phyloP scores from a whole-genome alignment of 2,329 filamentous ascomycete genomes.

The Colletotrichum sp. region DNA sequence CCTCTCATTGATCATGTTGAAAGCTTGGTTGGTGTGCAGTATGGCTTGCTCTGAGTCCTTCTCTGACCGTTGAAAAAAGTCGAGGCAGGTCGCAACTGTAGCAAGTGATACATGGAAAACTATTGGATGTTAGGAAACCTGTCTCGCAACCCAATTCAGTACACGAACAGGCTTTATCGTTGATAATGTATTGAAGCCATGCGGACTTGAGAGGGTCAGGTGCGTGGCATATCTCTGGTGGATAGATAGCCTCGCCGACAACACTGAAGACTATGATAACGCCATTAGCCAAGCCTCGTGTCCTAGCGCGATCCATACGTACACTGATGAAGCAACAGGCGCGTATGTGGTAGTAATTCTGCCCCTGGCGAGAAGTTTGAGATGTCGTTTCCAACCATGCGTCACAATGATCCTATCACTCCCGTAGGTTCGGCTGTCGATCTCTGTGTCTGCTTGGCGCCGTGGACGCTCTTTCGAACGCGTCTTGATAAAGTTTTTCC shows the following conservation, averaged over 20 bases:
- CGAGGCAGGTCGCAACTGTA: background rate
- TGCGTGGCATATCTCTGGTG: background rate
- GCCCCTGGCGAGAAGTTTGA: background rate
- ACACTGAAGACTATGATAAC: background rate
- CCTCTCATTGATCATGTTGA: background rate
- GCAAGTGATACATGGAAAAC: background rate
- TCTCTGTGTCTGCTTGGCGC: background rate
- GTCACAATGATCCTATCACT: background rate
- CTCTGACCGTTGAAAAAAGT: background rate
- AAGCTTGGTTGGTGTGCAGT: background rate
- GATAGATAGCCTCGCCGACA: background rate
- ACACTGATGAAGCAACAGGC: background rate
- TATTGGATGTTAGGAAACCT: accelerated
- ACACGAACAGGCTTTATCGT: background rate
- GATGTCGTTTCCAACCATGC: background rate
- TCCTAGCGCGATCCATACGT: accelerated
- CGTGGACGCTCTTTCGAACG: background rate
- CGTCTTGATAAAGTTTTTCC: background rate
- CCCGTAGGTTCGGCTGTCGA: background rate
- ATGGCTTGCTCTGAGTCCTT: background rate
- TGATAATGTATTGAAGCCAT: background rate
- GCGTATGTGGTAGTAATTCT: background rate
- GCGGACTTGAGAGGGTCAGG: background rate
- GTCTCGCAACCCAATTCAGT: accelerated
- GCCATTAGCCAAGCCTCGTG: background rate